Base-by-base conservation (phyloP, 805 yeast species). In the Citeromyces nyonsensis region DNA sequence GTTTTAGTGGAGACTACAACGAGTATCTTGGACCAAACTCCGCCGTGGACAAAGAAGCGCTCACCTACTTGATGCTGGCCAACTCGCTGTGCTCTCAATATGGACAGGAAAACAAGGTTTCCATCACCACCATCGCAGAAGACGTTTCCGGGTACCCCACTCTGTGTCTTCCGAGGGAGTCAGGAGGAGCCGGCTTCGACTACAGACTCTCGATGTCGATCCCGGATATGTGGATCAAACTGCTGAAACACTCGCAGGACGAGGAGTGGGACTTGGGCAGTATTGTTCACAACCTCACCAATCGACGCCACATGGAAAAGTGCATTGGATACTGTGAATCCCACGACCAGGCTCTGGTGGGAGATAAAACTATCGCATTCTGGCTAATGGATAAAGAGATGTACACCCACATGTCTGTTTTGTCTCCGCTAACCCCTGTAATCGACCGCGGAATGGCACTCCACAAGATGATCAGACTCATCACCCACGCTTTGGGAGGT, bases 361-460 rank as follows among this genome's bases (percentile, higher is more conserved):
- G 98, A 33, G 98, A 88, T 52, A 88, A 88, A 52, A 83, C 95
- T 3, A 57, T 88, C 37, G 97, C 97, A 1, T 88, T 88, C 49
- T 91, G 98, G 98, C 65, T 88, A 36, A 88, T 88, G 97, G 98
- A 88, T 57, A 85, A 88, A 40, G 94, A 86, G 42, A 86, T 88
- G 97, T 88, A 88, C 55, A 88, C 96, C 25, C 75, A 85, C 56
- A 88, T 88, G 98, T 77, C 93, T 10, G 63, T 63, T 2, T 48
- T 86, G 29, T 59, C 83, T 1, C 81, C 75, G 34, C 59, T 78
- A 33, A 79, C 94, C 1, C 79, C 81, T 3, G 68, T 77, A 9
- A 65, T 88, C 40, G 94, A 85, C 45, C 71, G 98, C 40, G 98
- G 98, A 25, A 56, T 91, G 28, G 73, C 95, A 12, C 62, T 88